phyloP scores from a whole-genome alignment of 2,329 filamentous ascomycete genomes.

The Stromatinia cepivora region DNA sequence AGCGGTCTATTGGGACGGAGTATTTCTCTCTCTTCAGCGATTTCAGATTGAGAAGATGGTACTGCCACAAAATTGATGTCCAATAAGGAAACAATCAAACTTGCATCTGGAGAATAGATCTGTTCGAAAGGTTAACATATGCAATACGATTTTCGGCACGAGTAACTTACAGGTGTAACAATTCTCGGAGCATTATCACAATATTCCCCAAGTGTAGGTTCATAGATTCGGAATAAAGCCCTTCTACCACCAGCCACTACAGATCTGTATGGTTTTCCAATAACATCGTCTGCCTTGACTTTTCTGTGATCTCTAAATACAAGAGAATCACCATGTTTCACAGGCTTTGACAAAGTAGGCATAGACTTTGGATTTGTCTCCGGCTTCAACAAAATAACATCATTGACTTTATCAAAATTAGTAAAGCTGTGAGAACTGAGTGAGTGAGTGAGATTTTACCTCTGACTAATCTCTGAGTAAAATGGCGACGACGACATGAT shows the following conservation, averaged over 20 bases:
- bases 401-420: slow-evolving; percentile 23
- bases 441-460: not conserved
- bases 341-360: slow-evolving; percentile 45
- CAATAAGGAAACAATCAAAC: slow-evolving; percentile 71
- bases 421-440: not conserved
- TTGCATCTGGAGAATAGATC: slow-evolving; percentile 75
- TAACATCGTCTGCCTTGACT: slow-evolving; percentile 45
- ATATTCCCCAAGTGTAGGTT: slow-evolving; percentile 73
- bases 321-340: slow-evolving; percentile 41
- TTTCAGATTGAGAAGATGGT: slow-evolving; percentile 42
- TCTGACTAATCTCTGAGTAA: slow-evolving; percentile 15
- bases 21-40: not conserved
- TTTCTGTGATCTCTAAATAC: slow-evolving; percentile 17
- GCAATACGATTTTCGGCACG: not conserved
- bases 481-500: slow-evolving; percentile 8
- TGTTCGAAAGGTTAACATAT: slow-evolving; percentile 38
- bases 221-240: slow-evolving; percentile 47
- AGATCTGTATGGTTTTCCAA: slow-evolving; percentile 36
- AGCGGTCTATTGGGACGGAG: not conserved
- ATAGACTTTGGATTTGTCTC: slow-evolving; percentile 23
- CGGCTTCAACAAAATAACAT: slow-evolving; percentile 38
- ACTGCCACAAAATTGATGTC: slow-evolving; percentile 58
- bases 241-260: slow-evolving; percentile 30
- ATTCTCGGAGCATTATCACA: slow-evolving; percentile 61
- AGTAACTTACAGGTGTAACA: slow-evolving; percentile 67